Percentiles rank a stretch among this genome's conserved stretches.
Evolutionary conservation across 371 early-diverging fungal species (phyloP).

Genomic region (Mortierella sp.): DNA sequence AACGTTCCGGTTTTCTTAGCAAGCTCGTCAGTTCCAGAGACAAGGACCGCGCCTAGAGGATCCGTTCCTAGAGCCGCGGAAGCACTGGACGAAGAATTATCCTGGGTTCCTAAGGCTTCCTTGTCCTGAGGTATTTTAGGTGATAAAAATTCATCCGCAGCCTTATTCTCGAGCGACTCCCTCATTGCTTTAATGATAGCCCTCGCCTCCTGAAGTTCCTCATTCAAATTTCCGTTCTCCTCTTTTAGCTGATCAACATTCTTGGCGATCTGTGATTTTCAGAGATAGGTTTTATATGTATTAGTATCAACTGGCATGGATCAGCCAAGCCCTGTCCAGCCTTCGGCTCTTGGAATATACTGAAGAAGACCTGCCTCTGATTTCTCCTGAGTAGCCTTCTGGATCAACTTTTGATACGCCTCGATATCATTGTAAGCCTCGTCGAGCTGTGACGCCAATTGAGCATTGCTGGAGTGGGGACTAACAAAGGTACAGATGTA

Average conservation of each 20-base stretch:
- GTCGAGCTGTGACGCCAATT: slow-evolving; percentile 43
- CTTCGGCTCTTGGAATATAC: background rate
- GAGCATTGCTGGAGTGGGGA: slow-evolving; percentile 50
- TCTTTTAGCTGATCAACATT: slow-evolving; percentile 34
- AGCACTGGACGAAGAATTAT: background rate
- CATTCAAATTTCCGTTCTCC: slow-evolving; percentile 39
- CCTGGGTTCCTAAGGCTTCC: background rate
- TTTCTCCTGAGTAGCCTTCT: slow-evolving; percentile 50
- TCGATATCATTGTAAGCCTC: slow-evolving; percentile 49
- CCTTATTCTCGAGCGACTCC: slow-evolving; percentile 37
- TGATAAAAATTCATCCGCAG: slow-evolving; percentile 41
- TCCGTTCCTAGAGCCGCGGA: background rate
- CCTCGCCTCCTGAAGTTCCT: slow-evolving; percentile 43
- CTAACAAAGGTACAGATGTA: slow-evolving; percentile 1
- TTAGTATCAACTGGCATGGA: background rate
- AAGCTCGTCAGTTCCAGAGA: background rate
- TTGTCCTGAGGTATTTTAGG: slow-evolving; percentile 21
- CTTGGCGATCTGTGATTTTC: slow-evolving; percentile 25
- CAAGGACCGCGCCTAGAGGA: background rate
- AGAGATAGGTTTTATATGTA: background rate
- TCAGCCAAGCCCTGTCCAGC: background rate
- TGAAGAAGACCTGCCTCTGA: slow-evolving; percentile 27
- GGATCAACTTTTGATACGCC: slow-evolving; percentile 44
- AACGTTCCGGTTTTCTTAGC: background rate
- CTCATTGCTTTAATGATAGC: slow-evolving; percentile 46